Base-by-base conservation (phyloP, 2,329 filamentous ascomycete genomes). In the Pyrenophora teres region DNA sequence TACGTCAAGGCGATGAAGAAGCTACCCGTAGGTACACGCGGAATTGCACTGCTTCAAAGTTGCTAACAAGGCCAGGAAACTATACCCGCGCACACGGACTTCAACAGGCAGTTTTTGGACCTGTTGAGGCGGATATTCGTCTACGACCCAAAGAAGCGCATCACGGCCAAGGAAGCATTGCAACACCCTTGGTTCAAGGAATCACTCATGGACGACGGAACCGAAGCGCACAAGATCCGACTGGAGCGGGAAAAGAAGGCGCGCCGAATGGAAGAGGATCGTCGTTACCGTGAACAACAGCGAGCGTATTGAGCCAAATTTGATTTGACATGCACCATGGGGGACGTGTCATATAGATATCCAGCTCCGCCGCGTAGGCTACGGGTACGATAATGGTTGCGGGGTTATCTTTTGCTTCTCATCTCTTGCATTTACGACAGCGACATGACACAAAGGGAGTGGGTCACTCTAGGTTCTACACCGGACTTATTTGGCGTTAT, bases 1-100 rank as follows among this genome's bases (percentile, higher is more conserved):
- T 87, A 87, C 63, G 85, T 87, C 53, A 83, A 83, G 62, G 83
- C 83, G n/a, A 87, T 87, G 85, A 87, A 86, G 73, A 79, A 78
- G 57, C 74, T 85, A 46, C 76, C 78, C 47, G 83, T 85, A 78
- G 63, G 81, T 71, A 45, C 6, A 57, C 9, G 6, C 32, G 5
- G 12, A 7, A 7, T 3, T 7, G 3, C 10, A 8, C 13, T 30
- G 12, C 19, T 25, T n/a, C 18, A 23, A 4, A 27, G 27, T 32
- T 25, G 30, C 62, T 69, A 45, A 65, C 51, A 12, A 12, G 3
- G 23, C 6, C 31, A 87, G 81, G 83, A 87, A 58, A 86, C 84
- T 62, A 87, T 87, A 51, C 83, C 84, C 4, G 76, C 78, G 32
- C 81, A 78, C 53, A 84, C 77, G 30, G 68, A 77, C 16, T 87